phyloP scores from a whole-genome alignment of 495 filamentous ascomycete species.

The Aspergillus steynii region DNA sequence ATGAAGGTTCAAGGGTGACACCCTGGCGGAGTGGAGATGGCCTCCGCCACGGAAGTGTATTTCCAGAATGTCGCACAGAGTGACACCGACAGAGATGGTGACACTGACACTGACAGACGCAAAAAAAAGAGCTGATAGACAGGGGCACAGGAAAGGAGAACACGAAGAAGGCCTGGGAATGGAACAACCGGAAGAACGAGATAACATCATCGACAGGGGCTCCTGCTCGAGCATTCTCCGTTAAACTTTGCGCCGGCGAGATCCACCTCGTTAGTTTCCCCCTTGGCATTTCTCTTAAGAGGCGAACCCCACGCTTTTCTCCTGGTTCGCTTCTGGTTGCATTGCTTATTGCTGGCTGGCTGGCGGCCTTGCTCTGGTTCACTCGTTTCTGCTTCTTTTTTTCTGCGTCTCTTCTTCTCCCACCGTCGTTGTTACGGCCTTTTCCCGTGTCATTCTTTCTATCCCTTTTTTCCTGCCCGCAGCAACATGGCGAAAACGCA shows the following conservation, averaged over 20 bases:
- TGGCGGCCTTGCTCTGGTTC: background rate
- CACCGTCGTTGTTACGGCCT: background rate
- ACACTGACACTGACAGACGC: background rate
- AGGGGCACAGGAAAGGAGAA: background rate
- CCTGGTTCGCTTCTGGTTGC: background rate
- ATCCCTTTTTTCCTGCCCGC: background rate
- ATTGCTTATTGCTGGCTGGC: background rate
- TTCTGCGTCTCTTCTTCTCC: background rate
- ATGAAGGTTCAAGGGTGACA: no score
- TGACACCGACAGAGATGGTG: background rate
- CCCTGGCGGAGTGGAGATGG: no score
- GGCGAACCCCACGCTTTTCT: background rate
- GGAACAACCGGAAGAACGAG: background rate
- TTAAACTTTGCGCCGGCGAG: conserved; percentile 1
- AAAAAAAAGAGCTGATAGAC: background rate
- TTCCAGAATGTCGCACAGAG: background rate
- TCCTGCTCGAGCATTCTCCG: background rate
- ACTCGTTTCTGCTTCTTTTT: no score
- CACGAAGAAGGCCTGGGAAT: background rate
- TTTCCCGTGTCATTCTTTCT: background rate
- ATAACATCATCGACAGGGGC: background rate
- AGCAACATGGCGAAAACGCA: background rate
- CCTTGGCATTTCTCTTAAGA: background rate
- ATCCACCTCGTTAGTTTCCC: background rate
- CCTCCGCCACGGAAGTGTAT: background rate